phyloP scores from a whole-genome alignment of 495 filamentous ascomycete genomes.

The Achaetomiella virescens region DNA sequence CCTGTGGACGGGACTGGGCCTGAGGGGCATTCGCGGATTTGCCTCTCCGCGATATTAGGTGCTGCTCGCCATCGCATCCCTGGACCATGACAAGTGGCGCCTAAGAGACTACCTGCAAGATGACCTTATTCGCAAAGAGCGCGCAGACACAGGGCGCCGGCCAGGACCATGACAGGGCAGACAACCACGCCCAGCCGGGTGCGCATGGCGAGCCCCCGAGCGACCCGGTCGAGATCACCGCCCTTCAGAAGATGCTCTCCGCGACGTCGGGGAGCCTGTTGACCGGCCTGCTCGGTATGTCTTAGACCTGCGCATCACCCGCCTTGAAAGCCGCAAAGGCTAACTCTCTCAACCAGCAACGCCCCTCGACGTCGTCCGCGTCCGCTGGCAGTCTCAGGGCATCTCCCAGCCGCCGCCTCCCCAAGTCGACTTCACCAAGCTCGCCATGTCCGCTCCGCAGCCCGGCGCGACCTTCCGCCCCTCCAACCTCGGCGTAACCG shows the following conservation, averaged over 20 bases:
- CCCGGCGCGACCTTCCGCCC: conserved; percentile 54
- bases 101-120: background rate
- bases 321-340: too few relatives aligned
- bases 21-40: background rate
- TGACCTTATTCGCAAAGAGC: conserved; percentile 14
- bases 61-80: background rate
- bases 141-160: conserved; percentile 1
- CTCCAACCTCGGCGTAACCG: conserved; percentile 82
- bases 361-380: conserved; percentile 92
- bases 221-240: conserved; percentile 57
- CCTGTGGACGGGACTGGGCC: conserved; percentile 2
- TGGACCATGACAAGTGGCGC: background rate
- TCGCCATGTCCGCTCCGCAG: conserved; percentile 30
- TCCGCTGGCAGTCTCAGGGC: conserved; percentile 81
- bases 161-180: conserved; percentile 21
- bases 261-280: conserved; percentile 85
- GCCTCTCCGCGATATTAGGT: background rate
- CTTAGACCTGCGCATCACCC: background rate
- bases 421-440: conserved; percentile 37
- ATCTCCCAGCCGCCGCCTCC: conserved; percentile 37
- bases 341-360: conserved; percentile 65
- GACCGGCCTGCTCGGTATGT: conserved; percentile 80
- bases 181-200: conserved; percentile 3
- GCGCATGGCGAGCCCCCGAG: conserved; percentile 26
- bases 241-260: conserved; percentile 86